A percentile compares a stretch with the other conserved stretches of the same genome.
phyloP scores from a whole-genome alignment of 345 rosid species.

The Cardiospermum halicacabum region DNA sequence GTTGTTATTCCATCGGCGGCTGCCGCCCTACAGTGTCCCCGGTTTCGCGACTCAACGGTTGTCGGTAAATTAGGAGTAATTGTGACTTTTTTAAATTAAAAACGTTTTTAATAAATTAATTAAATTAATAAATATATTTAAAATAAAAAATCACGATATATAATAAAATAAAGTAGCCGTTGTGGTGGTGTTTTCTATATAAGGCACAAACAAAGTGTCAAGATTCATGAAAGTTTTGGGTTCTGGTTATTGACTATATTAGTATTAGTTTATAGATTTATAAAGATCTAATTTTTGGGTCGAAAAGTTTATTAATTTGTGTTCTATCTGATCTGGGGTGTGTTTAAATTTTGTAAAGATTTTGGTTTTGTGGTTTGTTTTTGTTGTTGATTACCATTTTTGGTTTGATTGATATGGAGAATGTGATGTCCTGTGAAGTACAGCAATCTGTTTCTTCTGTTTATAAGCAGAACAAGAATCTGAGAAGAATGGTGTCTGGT shows the following conservation, averaged over 20 bases:
- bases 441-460: conserved; percentile 36
- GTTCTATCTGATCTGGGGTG: not conserved
- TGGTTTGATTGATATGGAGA: conserved; percentile 32
- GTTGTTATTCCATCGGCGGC: conserved; percentile 48
- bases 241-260: not conserved
- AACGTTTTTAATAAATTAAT: not conserved
- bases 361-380: not conserved
- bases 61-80: conserved; percentile 40
- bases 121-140: not conserved
- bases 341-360: not conserved
- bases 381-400: not conserved
- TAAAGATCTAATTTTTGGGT: conserved; percentile 7
- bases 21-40: conserved; percentile 58
- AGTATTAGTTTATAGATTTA: not conserved
- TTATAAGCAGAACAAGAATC: conserved; percentile 38
- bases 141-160: too few relatives aligned
- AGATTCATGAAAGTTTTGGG: not conserved
- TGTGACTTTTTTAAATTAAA: conserved; percentile 21
- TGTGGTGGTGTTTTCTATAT: conserved; percentile 40
- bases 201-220: conserved; percentile 8
- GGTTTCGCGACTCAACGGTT: conserved; percentile 40
- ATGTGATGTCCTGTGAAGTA: conserved; percentile 23
- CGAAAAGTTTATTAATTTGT: not conserved
- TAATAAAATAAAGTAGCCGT: conserved; percentile 37
- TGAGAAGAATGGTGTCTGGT: conserved; percentile 26